A percentile compares a stretch with the other conserved stretches of the same genome.
phyloP scores from a whole-genome alignment of 2,329 filamentous ascomycete species.

The Colletotrichum siamense region DNA sequence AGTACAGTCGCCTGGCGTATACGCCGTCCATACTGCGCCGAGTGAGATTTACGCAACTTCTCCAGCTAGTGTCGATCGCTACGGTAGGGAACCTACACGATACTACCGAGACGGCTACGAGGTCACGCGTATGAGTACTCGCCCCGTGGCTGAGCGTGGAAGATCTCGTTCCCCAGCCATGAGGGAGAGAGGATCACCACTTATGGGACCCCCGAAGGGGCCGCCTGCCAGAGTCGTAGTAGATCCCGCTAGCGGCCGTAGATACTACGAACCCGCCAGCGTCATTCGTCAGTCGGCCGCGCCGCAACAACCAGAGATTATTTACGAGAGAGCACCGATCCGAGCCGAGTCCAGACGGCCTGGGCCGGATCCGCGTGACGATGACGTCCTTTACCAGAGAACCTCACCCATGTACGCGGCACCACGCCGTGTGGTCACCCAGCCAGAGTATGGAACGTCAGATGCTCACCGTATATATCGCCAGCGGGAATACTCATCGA shows the following conservation, averaged over 20 bases:
- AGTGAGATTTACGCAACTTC: conserved; percentile 43
- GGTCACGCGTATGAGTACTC: conserved; percentile 50
- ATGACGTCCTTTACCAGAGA: conserved; percentile 56
- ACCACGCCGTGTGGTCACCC: conserved; percentile 65
- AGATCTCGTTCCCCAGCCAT: conserved; percentile 54
- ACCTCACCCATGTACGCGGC: conserved; percentile 54
- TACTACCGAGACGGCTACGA: conserved; percentile 51
- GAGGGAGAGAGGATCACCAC: conserved; percentile 48
- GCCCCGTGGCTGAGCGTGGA: conserved; percentile 52
- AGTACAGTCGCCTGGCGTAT: conserved; percentile 40
- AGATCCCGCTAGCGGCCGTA: conserved; percentile 78
- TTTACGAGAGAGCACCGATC: conserved; percentile 69
- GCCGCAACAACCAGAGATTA: conserved; percentile 57
- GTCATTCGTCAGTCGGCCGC: conserved; percentile 59
- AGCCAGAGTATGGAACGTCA: conserved; percentile 61
- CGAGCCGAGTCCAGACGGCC: conserved; percentile 58
- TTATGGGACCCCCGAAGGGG: conserved; percentile 57
- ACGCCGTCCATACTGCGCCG: conserved; percentile 41
- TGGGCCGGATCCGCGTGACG: conserved; percentile 50
- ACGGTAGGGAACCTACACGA: conserved; percentile 44
- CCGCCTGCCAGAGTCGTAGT: conserved; percentile 74
- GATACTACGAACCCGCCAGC: conserved; percentile 67
- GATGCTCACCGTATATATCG: conserved; percentile 60
- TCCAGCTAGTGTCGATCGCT: conserved; percentile 47
- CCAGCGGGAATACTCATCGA: conserved; percentile 63